Evolutionary conservation across 176 grass and related monocot genomes (phyloP), one percentile per base, ranked within the genome.

Genomic region (Rhynchospora tenuis): DNA sequence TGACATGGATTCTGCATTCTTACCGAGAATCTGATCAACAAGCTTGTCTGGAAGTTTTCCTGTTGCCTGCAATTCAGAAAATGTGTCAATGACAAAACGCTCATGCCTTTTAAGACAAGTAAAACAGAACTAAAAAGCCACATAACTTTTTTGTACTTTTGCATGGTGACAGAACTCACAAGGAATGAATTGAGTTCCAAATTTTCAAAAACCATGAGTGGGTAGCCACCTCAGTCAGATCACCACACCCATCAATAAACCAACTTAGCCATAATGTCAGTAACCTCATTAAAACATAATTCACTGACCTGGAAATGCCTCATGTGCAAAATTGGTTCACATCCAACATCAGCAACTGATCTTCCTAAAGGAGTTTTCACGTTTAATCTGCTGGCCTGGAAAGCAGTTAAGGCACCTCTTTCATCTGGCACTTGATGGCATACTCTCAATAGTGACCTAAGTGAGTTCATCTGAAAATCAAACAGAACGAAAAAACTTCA

Each of bases 271-370:
- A 0, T 43, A 20, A 70, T 64, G 2, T 44, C 67, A 67, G 6
- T 42, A 68, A 68, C 64, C 29, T 22, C 29, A 79, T 63, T 59
- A 42, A 33, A 22, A 60, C 31, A 27, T 76, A 22, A 60, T 67
- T 14, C n/a, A 78, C 82, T 64, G 33, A 98, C 95, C 95, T 98
- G 95, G 87, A 98, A 98, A 75, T 93, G 86, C 63, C 95, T 89
- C 95, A 98, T 98, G 82, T 98, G 92, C 82, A 98, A 88, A 90
- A 98, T 93, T 83, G 95, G 95, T 83, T 98, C 89, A 80, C 95
- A 94, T 27, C 95, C 95, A 86, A 98, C 81, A 57, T 93, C 95
- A 8, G 92, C 92, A 80, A 98, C 95, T 10, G 88, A 93, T 54
- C 89, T 94, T 88, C 95, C 95, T 81, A 87, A 81, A 84, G 95